Evolutionary conservation across 768 basidiomycete genomes (phyloP).

Genomic region (Hericium rajendrae): DNA sequence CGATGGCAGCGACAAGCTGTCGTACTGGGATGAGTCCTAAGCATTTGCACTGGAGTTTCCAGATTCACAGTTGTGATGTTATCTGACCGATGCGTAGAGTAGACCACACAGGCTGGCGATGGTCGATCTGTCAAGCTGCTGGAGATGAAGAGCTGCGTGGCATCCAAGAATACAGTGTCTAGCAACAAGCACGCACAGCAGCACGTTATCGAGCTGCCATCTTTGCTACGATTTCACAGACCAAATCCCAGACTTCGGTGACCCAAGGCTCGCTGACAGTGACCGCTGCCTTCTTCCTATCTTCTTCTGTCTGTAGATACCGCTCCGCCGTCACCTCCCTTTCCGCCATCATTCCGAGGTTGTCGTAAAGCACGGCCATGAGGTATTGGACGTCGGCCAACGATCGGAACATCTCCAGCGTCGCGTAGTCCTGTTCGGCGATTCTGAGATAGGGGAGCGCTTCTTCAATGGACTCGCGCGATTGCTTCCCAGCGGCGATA

Average conservation of each 20-base stretch:
- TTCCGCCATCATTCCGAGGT: conserved; percentile 43
- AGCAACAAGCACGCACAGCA: too few species aligned
- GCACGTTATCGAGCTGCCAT: conserved; percentile 28
- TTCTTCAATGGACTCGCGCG: conserved; percentile 34
- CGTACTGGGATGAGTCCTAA: too few species aligned
- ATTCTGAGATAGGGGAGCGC: conserved; percentile 51
- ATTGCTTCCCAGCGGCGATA: conserved; percentile 40
- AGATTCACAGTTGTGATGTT: too few species aligned
- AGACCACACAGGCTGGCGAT: too few species aligned
- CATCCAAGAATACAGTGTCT: too few species aligned
- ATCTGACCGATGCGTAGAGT: too few species aligned
- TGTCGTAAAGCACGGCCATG: conserved; percentile 63
- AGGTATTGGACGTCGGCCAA: conserved; percentile 65
- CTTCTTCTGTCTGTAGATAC: conserved; percentile 35
- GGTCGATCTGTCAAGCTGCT: too few species aligned
- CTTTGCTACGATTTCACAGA: conserved; percentile 48
- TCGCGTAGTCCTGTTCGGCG: conserved; percentile 58
- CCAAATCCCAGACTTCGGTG: conserved; percentile 44
- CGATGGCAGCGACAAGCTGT: too few species aligned
- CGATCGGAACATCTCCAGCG: conserved; percentile 48
- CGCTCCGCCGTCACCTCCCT: conserved; percentile 45
- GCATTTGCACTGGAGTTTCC: too few species aligned
- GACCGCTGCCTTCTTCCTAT: conserved; percentile 32
- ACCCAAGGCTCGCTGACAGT: conserved; percentile 42
- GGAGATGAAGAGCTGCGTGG: too few species aligned